Base-by-base conservation (phyloP, 1,139 yeast species). In the Wickerhamomyces sp. region DNA sequence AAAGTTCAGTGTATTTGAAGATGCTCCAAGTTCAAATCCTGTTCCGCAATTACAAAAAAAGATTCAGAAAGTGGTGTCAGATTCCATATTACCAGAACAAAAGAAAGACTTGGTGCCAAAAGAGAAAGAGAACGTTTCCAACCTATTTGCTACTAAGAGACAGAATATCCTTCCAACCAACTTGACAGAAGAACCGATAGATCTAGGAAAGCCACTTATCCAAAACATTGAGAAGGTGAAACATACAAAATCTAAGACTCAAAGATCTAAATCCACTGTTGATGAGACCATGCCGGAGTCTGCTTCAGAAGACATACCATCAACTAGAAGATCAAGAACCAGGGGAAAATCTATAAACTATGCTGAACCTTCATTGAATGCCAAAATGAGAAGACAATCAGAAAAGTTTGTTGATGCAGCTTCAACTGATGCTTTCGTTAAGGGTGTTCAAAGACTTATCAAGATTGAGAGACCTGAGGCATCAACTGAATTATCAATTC, bases 311-410 rank as follows among this genome's bases (percentile, higher is more conserved):
- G 41, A 36, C 18, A 32, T 45, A 17, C 41, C 46, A 15, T 42
- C 47, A 8, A 39, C 52, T 2, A 51, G 62, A 36, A 38, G 58
- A 18, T 55, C 70, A 39, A 58, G 75, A 42, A 63, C 77, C 6
- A 57, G 73, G 27, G 66, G 76, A 4, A 71, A 69, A 45, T 67
- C 72, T 9, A 75, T 85, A 6, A 78, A 78, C 52, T 86, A 85
- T 51, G 77, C 78, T 13, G 68, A 79, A 23, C 86, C 91, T 0
- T 76, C 89, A 1, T 55, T 82, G 36, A 66, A 81, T 25, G 73
- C 71, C 13, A 85, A 84, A 50, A 70, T 82, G 78, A 70, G 95
- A 51, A 66, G 95, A 45, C 78, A 79, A 26, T 68, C 81, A 0
- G 81, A 66, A 24, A 67, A 68, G 44, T 61, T 79, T 31, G 72